Base-by-base conservation (phyloP, 805 yeast genomes). In the Ogataea pilisensis region DNA sequence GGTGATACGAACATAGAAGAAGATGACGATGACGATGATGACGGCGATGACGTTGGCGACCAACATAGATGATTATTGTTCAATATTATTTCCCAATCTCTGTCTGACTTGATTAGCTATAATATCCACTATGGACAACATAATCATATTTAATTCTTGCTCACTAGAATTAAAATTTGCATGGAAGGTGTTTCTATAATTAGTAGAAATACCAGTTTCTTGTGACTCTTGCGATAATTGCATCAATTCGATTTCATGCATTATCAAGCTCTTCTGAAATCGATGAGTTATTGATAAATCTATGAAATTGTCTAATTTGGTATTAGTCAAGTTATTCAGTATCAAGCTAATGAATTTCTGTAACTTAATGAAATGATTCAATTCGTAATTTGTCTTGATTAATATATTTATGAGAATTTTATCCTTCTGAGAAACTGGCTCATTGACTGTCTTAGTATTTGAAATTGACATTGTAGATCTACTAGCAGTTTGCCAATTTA, bases 21-120 rank as follows among this genome's bases (percentile, higher is more conserved):
- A 13, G 44, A 43, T 9, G 31, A 41, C 24, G 31, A 37, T 4
- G 40, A 32, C 6, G 34, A 38, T 16, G 37, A 33, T 27, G 32
- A 49, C 46, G 12, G 19, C 17, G 14, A 14, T 28, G 7, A 28
- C 4, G 14, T n/a, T 34, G 18, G 17, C 18, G 37, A 26, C n/a
- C n/a, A n/a, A n/a, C n/a, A n/a, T n/a, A n/a, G n/a, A n/a, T n/a
- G n/a, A n/a, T n/a, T n/a, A n/a, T n/a, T n/a, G n/a, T n/a, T n/a
- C n/a, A n/a, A n/a, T n/a, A n/a, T 14, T 5, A 18, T 16, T 22
- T n/a, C 39, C 39, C 5, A 9, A 21, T 21, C 22, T 21, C 14
- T 22, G 27, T 30, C 25, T 36, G 8, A 36, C 24, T 14, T 17
- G n/a, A 5, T 17, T 31, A 14, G 30, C 24, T 17, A 36, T 21